Evolutionary conservation across 495 filamentous ascomycete species (phyloP), one percentile per base, ranked within the genome.

Genomic region (Ascodesmis nigricans): DNA sequence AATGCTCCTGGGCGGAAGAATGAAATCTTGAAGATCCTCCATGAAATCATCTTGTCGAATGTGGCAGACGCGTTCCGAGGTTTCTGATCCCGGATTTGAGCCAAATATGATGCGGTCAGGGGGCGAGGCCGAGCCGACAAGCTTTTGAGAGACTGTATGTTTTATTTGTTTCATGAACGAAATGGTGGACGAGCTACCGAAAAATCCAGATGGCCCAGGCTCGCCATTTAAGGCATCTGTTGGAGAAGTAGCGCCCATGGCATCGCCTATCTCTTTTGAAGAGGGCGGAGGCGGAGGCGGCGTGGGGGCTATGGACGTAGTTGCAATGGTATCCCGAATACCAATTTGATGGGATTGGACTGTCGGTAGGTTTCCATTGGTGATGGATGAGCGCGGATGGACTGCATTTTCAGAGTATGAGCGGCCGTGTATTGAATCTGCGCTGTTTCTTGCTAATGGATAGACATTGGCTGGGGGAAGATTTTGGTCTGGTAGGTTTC

Each of bases 1-100:
- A 8, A 50, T 38, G 0, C 33, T 28, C n/a, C 52, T 45, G 9
- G 42, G 49, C 0, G 59, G 57, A 4, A 59, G 46, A n/a, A 36
- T 20, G 8, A 50, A 38, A 31, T 29, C 34, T 35, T 21, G 44
- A 9, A 39, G 21, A 33, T 25, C n/a, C 14, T 29, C 15, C 23
- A 21, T 7, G 13, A 21, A 38, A 11, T 11, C 34, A 31, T 35
- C 29, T 23, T 29, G n/a, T n/a, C n/a, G n/a, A n/a, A n/a, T n/a
- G n/a, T n/a, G n/a, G n/a, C n/a, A n/a, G n/a, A n/a, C n/a, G n/a
- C 25, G 20, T 35, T 16, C 30, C 30, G 18, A 17, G 30, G 16
- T 17, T 35, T 24, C n/a, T n/a, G n/a, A n/a, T n/a, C n/a, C n/a
- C n/a, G n/a, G n/a, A n/a, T n/a, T n/a, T n/a, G n/a, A n/a, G n/a